Evolutionary conservation across 495 filamentous ascomycete genomes (phyloP), one percentile per base, ranked within the genome.

Genomic region (Coniosporium apollinis): DNA sequence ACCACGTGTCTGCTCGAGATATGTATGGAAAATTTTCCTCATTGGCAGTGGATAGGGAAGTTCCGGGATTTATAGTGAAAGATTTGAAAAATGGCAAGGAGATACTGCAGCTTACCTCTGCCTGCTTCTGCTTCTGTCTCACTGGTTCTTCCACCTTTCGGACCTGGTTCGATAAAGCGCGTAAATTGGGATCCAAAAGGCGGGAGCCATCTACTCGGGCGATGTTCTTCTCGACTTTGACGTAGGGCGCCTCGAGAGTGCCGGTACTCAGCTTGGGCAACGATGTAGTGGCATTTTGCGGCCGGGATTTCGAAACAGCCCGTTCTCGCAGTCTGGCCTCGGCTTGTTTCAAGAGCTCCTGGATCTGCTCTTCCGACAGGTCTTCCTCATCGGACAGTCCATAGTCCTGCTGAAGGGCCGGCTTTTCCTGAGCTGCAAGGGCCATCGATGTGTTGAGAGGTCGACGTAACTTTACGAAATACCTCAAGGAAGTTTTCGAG

Each of bases 1-100:
- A 66, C 64, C 68, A 59, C 45, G 47, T 62, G 57, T 65, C 73
- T 63, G 67, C 68, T 78, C 71, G 73, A 73, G 70, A 54, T 46
- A 60, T 57, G 34, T 58, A 46, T 47, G 67, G 64, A 65, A 61
- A 49, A 61, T 68, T 78, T 72, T 82, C 76, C 61, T 82, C 79
- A 81, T 74, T 61, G 54, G 62, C 62, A 65, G n/a, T n/a, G 39
- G 36, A 29, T 5, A 30, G 5, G 37, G 21, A 45, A 30, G 33
- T 26, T 36, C n/a, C n/a, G n/a, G 11, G n/a, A 5, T 24, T 28
- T 24, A 16, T 2, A n/a, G 33, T 36, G n/a, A 41, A 37, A 38
- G 31, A n/a, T n/a, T n/a, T n/a, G n/a, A n/a, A 34, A 24, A 44
- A 31, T 37, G 26, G 35, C 34, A 37, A 43, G n/a, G n/a, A n/a